Evolutionary conservation across 345 rosid genomes (phyloP).

Genomic region (Pistacia integerrima): DNA sequence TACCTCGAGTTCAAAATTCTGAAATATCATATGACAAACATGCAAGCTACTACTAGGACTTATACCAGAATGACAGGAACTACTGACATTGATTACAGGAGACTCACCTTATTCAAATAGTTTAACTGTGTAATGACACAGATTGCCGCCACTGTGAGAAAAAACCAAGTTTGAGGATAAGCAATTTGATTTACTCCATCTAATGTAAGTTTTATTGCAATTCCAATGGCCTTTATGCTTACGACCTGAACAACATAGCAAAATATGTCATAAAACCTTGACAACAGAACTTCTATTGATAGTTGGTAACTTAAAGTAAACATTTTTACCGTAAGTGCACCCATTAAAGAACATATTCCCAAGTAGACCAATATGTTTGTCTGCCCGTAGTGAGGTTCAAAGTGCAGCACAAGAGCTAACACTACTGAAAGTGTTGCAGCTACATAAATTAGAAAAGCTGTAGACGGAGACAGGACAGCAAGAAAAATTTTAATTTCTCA

Average conservation of each 20-base stretch:
- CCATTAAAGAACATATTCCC: slow-evolving; percentile 90
- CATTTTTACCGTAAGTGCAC: slow-evolving; percentile 70
- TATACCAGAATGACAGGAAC: neutral
- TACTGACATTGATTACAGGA: neutral
- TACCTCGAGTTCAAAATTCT: neutral
- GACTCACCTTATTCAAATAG: slow-evolving; percentile 80
- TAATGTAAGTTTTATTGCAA: slow-evolving; percentile 83
- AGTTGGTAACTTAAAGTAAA: slow-evolving; percentile 5
- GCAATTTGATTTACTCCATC: slow-evolving; percentile 80
- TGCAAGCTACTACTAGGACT: neutral
- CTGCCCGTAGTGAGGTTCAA: slow-evolving; percentile 86
- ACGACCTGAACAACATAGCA: slow-evolving; percentile 55
- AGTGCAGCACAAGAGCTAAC: slow-evolving; percentile 76
- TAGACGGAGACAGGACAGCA: slow-evolving; percentile 19
- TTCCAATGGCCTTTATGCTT: slow-evolving; percentile 95
- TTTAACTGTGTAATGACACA: slow-evolving; percentile 88
- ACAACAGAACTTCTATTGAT: neutral
- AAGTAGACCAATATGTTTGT: slow-evolving; percentile 77
- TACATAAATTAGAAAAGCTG: slow-evolving; percentile 84
- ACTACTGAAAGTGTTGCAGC: slow-evolving; percentile 63
- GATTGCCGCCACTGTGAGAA: slow-evolving; percentile 73
- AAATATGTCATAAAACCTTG: neutral
- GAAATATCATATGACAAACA: neutral
- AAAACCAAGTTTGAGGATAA: slow-evolving; percentile 93
- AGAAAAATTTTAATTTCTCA: neutral